Evolutionary conservation across 345 rosid species (phyloP).

Genomic region (Gynandropsis gynandra): DNA sequence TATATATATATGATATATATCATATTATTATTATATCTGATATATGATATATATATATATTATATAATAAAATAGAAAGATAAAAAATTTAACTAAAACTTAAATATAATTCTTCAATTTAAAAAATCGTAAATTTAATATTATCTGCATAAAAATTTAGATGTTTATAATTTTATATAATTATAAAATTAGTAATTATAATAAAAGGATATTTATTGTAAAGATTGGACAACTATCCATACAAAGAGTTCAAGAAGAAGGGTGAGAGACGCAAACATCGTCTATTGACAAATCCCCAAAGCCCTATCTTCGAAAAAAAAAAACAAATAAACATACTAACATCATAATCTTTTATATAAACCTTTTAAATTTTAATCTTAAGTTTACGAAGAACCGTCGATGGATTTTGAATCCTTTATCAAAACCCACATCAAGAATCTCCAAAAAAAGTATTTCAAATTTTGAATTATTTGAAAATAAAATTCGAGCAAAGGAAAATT

Average conservation of each 20-base stretch:
- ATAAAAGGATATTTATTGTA: too few relatives aligned
- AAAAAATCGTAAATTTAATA: too few relatives aligned
- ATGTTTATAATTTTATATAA: too few relatives aligned
- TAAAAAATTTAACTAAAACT: too few relatives aligned
- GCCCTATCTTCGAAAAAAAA: conserved; percentile 26
- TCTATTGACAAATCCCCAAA: conserved; percentile 21
- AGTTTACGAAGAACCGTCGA: conserved; percentile 21
- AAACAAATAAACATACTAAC: conserved; percentile 2
- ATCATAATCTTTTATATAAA: conserved; percentile 15
- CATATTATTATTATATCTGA: too few relatives aligned
- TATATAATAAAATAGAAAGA: too few relatives aligned
- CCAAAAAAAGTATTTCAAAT: conserved; percentile 2
- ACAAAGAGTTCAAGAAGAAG: conserved; percentile 26
- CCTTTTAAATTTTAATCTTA: neutral
- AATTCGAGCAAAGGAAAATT: neutral
- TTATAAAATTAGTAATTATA: too few relatives aligned
- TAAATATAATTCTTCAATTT: too few relatives aligned
- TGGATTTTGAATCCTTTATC: conserved; percentile 10
- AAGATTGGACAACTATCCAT: neutral
- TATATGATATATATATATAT: too few relatives aligned
- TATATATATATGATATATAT: too few relatives aligned
- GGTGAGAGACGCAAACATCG: conserved; percentile 19
- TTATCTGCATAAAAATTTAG: too few relatives aligned
- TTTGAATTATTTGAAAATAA: conserved; percentile 6
- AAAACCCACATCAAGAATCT: conserved; percentile 21